Evolutionary conservation across 1,284 basidiomycete species (phyloP), one percentile per base, ranked within the genome.

Genomic region (Porogramme epimiltina): DNA sequence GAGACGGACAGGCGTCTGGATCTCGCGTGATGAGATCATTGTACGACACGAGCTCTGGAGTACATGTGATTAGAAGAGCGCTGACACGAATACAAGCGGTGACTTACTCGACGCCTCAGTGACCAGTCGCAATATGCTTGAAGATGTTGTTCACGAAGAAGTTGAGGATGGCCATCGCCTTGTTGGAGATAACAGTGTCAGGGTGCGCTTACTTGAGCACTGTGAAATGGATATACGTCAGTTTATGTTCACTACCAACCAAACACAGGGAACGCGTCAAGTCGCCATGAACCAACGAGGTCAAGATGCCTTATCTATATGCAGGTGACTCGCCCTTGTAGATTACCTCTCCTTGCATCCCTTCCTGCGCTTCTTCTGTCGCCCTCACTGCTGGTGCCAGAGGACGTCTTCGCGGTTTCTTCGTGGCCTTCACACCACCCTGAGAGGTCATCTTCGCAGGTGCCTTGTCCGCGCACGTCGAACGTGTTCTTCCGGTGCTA

Each of bases 151-250:
- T 92, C 65, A 95, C 91, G 59, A 94, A 95, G 51, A 89, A 92
- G 82, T 96, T 96, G 42, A 97, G 76, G 67, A 97, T 91, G 52
- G 88, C 85, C 94, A 97, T 97, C 38, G 93, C 94, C 80, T 95
- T 97, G 85, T 95, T 96, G 56, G 91, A 89, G 73, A 96, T 95
- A 85, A 94, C 95, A 60, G 92, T 96, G 70, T 97, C 95, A 51
- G 94, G 95, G 79, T 97, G 94, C 55, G 96, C 94, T 70, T 93
- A 91, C 75, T 88, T 93, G 58, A 93, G 78, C 58, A 93, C 90
- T 91, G 26, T 40, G 49, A 22, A 19, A n/a, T 6, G 24, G 23
- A 16, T 20, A 13, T 49, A 51, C 50, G 38, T 57, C 38, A 58
- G 49, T 41, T n/a, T 42, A 39, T 33, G 31, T 31, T 36, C n/a